Evolutionary conservation across 179 eudicot genomes (phyloP).

Genomic region (Beta lomatogona): DNA sequence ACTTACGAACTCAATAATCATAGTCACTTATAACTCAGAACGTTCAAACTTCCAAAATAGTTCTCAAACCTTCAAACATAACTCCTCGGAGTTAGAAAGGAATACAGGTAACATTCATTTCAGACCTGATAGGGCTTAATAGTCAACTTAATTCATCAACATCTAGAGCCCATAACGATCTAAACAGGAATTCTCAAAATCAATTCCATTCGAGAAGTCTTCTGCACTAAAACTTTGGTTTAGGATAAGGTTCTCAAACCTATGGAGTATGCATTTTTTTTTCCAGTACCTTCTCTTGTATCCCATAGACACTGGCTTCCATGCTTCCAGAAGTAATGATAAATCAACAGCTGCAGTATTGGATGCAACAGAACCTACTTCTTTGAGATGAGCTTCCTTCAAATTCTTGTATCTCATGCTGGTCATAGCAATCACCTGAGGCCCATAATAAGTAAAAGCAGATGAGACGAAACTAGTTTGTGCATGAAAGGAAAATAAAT

Average conservation of each 20-base stretch:
- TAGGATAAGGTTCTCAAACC: background rate
- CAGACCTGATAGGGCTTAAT: background rate
- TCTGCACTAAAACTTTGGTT: background rate
- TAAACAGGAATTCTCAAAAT: background rate
- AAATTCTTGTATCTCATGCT: conserved; percentile 66
- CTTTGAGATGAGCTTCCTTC: conserved; percentile 46
- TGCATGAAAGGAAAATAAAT: background rate
- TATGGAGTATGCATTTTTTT: background rate
- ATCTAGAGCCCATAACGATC: background rate
- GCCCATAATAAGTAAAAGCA: conserved; percentile 12
- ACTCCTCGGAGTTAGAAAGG: background rate
- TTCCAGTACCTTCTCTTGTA: conserved; percentile 69
- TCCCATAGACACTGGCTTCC: conserved; percentile 93
- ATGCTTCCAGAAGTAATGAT: conserved; percentile 74
- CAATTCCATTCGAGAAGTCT: background rate
- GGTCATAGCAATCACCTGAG: conserved; percentile 69
- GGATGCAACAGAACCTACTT: conserved; percentile 28
- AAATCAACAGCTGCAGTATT: conserved; percentile 25
- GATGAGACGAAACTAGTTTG: background rate
- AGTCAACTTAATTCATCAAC: background rate
- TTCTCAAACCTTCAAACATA: background rate
- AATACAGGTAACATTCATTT: background rate
- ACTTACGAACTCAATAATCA: background rate
- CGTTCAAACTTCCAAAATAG: background rate
- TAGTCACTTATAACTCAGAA: background rate